phyloP scores from a whole-genome alignment of 345 rosid species.

The Arabidopsis suecica region DNA sequence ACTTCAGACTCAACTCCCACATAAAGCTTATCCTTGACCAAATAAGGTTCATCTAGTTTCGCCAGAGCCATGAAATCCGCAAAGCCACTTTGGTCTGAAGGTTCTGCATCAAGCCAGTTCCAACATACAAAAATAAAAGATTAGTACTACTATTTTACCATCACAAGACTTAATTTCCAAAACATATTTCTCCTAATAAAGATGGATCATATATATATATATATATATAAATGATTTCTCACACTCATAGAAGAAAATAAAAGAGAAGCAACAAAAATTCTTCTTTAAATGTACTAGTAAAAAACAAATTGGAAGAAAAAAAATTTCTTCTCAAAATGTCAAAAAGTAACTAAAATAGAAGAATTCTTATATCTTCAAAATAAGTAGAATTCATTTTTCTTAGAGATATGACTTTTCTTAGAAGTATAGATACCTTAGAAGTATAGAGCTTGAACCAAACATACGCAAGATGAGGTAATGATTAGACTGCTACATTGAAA shows the following conservation, averaged over 20 bases:
- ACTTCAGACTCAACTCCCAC: conserved; percentile 42
- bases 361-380: no score
- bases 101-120: conserved; percentile 1
- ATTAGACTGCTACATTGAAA: no score
- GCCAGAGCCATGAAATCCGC: conserved; percentile 28
- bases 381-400: no score
- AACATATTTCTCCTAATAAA: background rate
- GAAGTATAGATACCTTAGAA: no score
- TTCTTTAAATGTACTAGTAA: no score
- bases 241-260: background rate
- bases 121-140: background rate
- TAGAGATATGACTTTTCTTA: no score
- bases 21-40: conserved; percentile 22
- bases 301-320: no score
- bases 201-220: background rate
- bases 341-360: no score
- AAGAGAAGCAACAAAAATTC: no score
- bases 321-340: no score
- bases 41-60: conserved; percentile 32
- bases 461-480: no score
- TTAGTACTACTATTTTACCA: background rate
- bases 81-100: background rate
- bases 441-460: no score
- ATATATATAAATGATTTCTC: conserved; percentile 29
- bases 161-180: background rate